These are phyloP conservation scores for Nakazawaea ishiwadae DNA, from an alignment of 805 yeast genomes.

Conservation along the genomic window DNA sequence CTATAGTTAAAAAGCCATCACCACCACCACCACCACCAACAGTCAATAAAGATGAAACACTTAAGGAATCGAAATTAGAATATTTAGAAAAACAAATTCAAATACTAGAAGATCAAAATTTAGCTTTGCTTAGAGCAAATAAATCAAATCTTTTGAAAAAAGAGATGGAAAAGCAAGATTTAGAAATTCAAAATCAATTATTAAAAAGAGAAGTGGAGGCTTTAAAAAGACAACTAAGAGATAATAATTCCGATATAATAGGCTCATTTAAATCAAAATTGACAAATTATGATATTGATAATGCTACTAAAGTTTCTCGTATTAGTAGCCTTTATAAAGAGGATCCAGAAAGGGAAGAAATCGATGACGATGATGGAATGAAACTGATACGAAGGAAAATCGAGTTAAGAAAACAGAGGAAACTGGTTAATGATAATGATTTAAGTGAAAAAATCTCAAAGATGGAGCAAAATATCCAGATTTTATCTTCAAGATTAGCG, in stretches of 20 bases:
- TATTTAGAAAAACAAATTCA: constrained; percentile 2
- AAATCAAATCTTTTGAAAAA: constrained; percentile 3
- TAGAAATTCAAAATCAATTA: constrained; percentile 9
- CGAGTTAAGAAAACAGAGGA: not conserved
- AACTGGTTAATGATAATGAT: not conserved
- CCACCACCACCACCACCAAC: not conserved
- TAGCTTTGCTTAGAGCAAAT: constrained; percentile 1
- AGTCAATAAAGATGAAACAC: too few relatives aligned
- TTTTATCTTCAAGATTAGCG: not conserved
- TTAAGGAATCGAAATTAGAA: not conserved
- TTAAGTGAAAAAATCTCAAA: not conserved
- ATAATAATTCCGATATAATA: constrained; percentile 1
- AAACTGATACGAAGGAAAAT: constrained; percentile 4
- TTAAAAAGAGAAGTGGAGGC: constrained; percentile 6
- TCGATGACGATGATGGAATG: not conserved
- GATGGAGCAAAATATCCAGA: not conserved
- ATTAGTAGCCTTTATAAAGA: too few relatives aligned
- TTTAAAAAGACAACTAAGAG: not conserved
- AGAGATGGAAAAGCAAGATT: constrained; percentile 13
- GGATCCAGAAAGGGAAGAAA: not conserved
- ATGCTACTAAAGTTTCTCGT: not conserved
- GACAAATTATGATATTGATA: not conserved
- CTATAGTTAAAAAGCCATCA: not conserved
- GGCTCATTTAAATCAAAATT: not conserved
- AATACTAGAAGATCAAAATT: constrained; percentile 9